Evolutionary conservation across 768 basidiomycete species (phyloP), one percentile per base, ranked within the genome.

Genomic region (Heimioporus sp.): DNA sequence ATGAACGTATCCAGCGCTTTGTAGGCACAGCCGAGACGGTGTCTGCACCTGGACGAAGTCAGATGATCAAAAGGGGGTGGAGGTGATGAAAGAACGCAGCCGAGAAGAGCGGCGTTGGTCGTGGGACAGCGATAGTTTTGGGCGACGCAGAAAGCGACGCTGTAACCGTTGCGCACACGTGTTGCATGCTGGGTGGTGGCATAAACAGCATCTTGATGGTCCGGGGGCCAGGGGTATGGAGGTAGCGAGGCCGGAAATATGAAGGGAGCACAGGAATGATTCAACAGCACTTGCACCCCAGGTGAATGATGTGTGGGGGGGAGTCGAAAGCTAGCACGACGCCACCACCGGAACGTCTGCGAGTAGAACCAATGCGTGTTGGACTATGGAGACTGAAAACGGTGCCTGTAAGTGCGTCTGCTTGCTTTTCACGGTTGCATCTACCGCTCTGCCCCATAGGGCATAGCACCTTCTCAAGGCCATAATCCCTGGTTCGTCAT

Each of bases 191-290:
- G 0, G 66, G 60, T 19, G 64, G 60, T 5, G 65, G 55, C 6
- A 82, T 78, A 15, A 74, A 61, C 1, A 76, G 73, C 0, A 73
- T 66, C 61, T 77, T 83, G 36, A 72, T 66, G 11, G 72, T 61
- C 13, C 83, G 76, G n/a, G n/a, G n/a, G n/a, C n/a, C n/a, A n/a
- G 36, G 88, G 86, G 54, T 92, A 91, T 0, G 89, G 90, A 5
- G 86, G 86, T 0, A 86, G 74, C 16, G 82, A 20, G 78, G 76
- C 7, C 82, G 80, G 19, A 89, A 75, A 45, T 90, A 86, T 0
- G 81, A 82, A 0, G 89, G 83, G n/a, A 91, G 79, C 6, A 76
- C 35, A 87, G 72, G 88, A 90, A 46, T 89, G 81, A 47, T 87
- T 79, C 1, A 91, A 72, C 50, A 92, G 70, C 0, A 86, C 87